These are phyloP conservation scores for Pisolithus microcarpus DNA, from an alignment of 768 basidiomycete genomes.

Conservation along the genomic window DNA sequence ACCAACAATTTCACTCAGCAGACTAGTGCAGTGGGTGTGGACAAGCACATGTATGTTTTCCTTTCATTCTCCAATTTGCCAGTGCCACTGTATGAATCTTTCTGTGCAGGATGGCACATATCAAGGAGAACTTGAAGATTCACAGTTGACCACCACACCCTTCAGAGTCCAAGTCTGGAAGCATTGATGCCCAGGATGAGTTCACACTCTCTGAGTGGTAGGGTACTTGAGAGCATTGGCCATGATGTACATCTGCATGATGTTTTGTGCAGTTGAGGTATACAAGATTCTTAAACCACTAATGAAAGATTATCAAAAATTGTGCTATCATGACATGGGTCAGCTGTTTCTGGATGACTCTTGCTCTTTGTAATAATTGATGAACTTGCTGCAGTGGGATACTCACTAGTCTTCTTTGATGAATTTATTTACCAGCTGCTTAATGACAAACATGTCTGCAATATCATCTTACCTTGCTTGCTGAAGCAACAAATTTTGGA, in stretches of 20 bases:
- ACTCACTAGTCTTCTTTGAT: conserved; percentile 80
- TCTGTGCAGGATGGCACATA: no score
- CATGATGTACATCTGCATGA: conserved; percentile 91
- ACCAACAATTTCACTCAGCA: no score
- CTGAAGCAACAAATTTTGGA: conserved; percentile 81
- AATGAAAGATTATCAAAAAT: conserved; percentile 87
- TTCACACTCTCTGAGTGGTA: no score
- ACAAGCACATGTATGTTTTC: no score
- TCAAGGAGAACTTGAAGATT: no score
- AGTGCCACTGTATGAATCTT: no score
- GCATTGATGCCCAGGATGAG: no score
- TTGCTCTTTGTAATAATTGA: conserved; percentile 2
- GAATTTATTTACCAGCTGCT: conserved; percentile 84
- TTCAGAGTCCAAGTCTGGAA: no score
- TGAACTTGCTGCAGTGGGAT: conserved; percentile 56
- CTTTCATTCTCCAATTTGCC: no score
- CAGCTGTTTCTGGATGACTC: conserved; percentile 19
- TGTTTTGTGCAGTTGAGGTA: conserved; percentile 83
- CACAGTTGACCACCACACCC: no score
- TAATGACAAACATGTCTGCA: conserved; percentile 88
- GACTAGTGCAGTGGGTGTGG: no score
- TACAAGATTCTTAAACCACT: conserved; percentile 92
- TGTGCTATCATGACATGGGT: conserved; percentile 79
- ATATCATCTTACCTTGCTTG: conserved; percentile 89
- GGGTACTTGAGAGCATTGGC: conserved; percentile 92